A percentile compares a stretch with the other conserved stretches of the same genome.
Evolutionary conservation across 148 eudicot species (phyloP).

Genomic region (Hydrangea macrophylla): DNA sequence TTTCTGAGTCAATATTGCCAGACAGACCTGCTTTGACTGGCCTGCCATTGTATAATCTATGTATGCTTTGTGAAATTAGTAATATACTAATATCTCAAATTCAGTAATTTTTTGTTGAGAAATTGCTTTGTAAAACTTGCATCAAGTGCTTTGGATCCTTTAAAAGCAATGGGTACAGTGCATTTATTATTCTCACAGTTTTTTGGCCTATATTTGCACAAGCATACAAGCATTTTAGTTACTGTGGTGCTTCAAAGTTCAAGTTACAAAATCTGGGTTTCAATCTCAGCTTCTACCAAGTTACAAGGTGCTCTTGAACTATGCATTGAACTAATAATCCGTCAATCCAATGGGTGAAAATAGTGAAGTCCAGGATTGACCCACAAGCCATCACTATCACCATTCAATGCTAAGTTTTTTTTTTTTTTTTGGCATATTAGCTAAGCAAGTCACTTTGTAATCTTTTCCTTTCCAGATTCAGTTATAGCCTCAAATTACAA

Average conservation of each 20-base stretch:
- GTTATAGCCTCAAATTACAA: too few species aligned
- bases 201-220: neutral
- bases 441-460: neutral
- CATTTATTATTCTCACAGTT: neutral
- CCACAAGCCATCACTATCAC: neutral
- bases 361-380: neutral
- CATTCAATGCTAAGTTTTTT: neutral
- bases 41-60: conserved; percentile 8
- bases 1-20: neutral
- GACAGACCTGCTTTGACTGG: neutral
- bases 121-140: neutral
- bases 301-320: too few species aligned
- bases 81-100: conserved; percentile 5
- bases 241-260: neutral
- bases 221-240: neutral
- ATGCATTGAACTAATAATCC: neutral
- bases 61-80: conserved; percentile 5
- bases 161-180: neutral
- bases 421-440: neutral
- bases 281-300: neutral
- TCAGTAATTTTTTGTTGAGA: neutral
- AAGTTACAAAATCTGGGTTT: too few species aligned
- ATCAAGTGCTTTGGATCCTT: neutral
- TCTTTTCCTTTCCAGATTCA: neutral
- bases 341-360: neutral